Base-by-base conservation (phyloP, 805 yeast species). In the Wickerhamiella allomyrinae region DNA sequence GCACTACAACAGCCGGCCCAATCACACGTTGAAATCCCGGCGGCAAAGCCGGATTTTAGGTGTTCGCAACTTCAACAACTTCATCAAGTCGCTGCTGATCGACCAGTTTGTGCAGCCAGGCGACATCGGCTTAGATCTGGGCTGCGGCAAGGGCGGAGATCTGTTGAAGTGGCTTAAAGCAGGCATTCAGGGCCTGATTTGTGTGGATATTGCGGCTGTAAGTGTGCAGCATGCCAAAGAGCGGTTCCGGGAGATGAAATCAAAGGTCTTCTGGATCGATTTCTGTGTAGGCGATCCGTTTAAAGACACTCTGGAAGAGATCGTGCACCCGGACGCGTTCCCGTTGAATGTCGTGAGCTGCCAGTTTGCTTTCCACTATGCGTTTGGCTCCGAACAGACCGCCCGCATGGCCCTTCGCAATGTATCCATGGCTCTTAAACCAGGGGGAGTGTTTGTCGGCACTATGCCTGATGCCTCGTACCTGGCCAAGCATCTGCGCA, bases 101-200 rank as follows among this genome's bases (percentile, higher is more conserved):
- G 78, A 79, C 43, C 81, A 79, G 50, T 77, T 68, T 59, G 74
- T 79, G 2, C 65, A 64, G 27, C 65, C 66, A 37, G 63, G 73
- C 46, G 70, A 71, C 33, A 68, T 71, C 17, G 85, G 80, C 1
- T 63, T 91, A 15, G 99, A 91, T 56, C 61, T 89, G 43, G 95
- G 95, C 13, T 87, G 97, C 61, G 99, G 99, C 11, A 93, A 91
- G 59, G 99, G 99, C 41, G 99, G 99, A 21, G 99, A 91, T 63
- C 64, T 91, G 54, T 75, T 80, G 52, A 91, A 91, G 58, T 89
- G 94, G 77, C 81, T 78, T 40, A 74, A 74, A 51, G 79, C 84
- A 1, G 66, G 73, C 17, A 72, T 84, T 2, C 70, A 74, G 19
- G 87, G 86, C 38, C 83, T 81, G 50, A 76, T 87, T 42, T 98